These are phyloP conservation scores for Eucalyptus victrix DNA, from an alignment of 345 rosid species.

Conservation along the genomic window DNA sequence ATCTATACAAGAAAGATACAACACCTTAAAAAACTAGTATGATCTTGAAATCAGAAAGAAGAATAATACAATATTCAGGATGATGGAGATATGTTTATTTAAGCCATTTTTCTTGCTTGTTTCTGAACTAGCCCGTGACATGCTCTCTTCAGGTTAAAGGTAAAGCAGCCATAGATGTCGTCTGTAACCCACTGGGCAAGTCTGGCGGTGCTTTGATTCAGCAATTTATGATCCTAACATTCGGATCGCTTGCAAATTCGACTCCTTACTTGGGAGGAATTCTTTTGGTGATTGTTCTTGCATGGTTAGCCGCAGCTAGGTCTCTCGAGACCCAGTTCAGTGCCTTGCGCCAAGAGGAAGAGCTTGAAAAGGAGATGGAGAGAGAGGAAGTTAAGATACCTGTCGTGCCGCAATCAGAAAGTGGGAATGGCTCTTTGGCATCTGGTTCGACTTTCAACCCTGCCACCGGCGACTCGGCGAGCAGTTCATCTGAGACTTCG, in stretches of 20 bases:
- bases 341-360: constrained; percentile 70
- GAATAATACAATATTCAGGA: not conserved
- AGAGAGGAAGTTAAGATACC: constrained; percentile 76
- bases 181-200: constrained; percentile 89
- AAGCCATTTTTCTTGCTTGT: not conserved
- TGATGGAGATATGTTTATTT: not conserved
- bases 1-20: not conserved
- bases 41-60: not conserved
- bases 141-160: constrained; percentile 65
- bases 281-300: constrained; percentile 67
- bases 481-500: constrained; percentile 22
- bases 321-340: constrained; percentile 79
- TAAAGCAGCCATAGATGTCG: constrained; percentile 94
- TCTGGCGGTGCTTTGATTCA: constrained; percentile 96
- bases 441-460: constrained; percentile 3
- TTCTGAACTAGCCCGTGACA: not conserved
- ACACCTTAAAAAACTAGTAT: not conserved
- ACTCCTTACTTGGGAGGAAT: constrained; percentile 96
- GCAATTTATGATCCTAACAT: constrained; percentile 94
- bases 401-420: constrained; percentile 38
- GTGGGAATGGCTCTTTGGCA: constrained; percentile 37
- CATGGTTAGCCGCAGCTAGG: constrained; percentile 84
- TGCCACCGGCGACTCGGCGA: not conserved
- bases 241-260: constrained; percentile 90
- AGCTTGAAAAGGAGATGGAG: constrained; percentile 95